Base-by-base conservation (phyloP, 2,329 filamentous ascomycete genomes). In the Thielaviopsis populi region DNA sequence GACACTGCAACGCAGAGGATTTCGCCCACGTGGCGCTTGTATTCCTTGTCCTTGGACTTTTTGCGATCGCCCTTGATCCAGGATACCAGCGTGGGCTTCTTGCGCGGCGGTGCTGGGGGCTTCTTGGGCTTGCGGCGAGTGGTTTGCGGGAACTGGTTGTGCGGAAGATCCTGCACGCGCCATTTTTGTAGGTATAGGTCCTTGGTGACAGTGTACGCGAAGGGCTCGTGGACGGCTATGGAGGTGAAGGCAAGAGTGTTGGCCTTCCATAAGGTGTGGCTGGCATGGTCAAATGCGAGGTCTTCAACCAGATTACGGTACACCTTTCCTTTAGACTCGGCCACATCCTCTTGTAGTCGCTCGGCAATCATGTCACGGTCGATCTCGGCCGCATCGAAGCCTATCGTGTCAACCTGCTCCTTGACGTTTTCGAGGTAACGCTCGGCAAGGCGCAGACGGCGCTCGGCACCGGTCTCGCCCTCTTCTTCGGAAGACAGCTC, bases 321-420 rank as follows among this genome's bases (percentile, higher is more conserved):
- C 60, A 96, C 81, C 69, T 87, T 87, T 65, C 94, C 94, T 76
- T 96, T 96, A 64, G 84, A 83, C 75, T 96, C 94, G 62, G 94
- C 86, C 53, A 94, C 89, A 72, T 97, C 94, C 75, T 96, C 90
- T 74, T 92, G 85, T 69, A 99, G 77, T 69, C 91, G 80, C 73
- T 95, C 89, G 50, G 92, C 91, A 70, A 99, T 91, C 69, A 96
- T 77, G 72, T 99, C 94, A 66, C 87, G 82, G 75, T 97, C 94
- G 65, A 99, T 88, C 62, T 97, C 89, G 69, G 87, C 91, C 7
- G 94, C 94, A 75, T 99, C 91, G 71, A 97, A 99, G 46, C 91
- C 94, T 62, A 81, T 81, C 58, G 71, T 69, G 68, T 90, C 87
- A 65, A 90, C 85, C 69, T 96, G 88, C 70, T 88, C 82, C 70